phyloP scores from a whole-genome alignment of 805 yeast genomes.

The Ogataea siamensis region DNA sequence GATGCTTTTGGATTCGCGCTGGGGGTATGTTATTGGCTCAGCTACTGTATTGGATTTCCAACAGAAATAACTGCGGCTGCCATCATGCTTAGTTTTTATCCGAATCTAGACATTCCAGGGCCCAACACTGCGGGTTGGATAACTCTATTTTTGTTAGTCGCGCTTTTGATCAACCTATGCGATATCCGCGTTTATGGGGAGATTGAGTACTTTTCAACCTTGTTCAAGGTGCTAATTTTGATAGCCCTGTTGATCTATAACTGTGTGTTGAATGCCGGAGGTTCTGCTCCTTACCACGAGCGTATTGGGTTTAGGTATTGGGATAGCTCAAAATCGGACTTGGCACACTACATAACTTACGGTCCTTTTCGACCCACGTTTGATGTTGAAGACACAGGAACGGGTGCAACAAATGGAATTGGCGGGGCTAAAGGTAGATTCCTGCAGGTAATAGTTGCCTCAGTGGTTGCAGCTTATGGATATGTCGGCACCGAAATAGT shows the following conservation, averaged over 20 bases:
- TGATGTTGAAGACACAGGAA: constrained; percentile 61
- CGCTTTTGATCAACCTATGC: constrained; percentile 52
- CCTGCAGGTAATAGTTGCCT: constrained; percentile 57
- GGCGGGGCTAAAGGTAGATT: constrained; percentile 61
- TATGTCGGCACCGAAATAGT: constrained; percentile 83
- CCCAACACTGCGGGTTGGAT: constrained; percentile 67
- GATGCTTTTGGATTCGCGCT: constrained; percentile 75
- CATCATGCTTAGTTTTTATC: constrained; percentile 69
- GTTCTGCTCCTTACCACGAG: constrained; percentile 41
- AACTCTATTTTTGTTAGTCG: constrained; percentile 49
- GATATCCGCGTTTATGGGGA: constrained; percentile 77
- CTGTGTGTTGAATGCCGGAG: constrained; percentile 64
- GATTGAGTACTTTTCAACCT: constrained; percentile 60
- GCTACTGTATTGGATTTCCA: constrained; percentile 71
- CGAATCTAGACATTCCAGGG: constrained; percentile 48
- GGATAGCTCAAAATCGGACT: constrained; percentile 52
- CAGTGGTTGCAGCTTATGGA: constrained; percentile 67
- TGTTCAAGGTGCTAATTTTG: constrained; percentile 54
- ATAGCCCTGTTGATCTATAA: constrained; percentile 57
- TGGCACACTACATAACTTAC: constrained; percentile 47
- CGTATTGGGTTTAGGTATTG: constrained; percentile 70
- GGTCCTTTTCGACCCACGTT: constrained; percentile 76
- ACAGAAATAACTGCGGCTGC: constrained; percentile 81
- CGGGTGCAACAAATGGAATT: constrained; percentile 52
- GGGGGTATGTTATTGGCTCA: constrained; percentile 72